A percentile compares a stretch with the other conserved stretches of the same genome.
Conservation (phyloP, 495 filamentous ascomycete species). For the Physcia stellaris region DNA sequence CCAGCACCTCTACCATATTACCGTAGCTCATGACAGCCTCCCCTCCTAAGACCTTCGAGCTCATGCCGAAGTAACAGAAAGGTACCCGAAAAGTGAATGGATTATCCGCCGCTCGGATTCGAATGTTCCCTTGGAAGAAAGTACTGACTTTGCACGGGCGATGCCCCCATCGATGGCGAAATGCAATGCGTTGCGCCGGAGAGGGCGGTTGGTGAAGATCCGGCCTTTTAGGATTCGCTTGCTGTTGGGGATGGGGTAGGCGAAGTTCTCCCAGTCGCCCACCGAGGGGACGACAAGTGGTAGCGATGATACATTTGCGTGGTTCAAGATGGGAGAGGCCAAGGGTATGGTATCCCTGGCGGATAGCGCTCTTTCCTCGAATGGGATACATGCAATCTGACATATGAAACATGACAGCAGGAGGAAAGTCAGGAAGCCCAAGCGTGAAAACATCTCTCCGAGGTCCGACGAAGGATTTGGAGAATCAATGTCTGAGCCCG, state of each 20-base stretch:
- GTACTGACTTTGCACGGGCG: too few relatives aligned
- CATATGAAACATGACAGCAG: too few relatives aligned
- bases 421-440: too few relatives aligned
- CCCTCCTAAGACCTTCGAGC: not conserved
- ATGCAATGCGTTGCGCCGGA: not conserved
- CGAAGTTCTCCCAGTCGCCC: slow-evolving; percentile 1
- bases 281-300: too few relatives aligned
- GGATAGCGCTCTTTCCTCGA: too few relatives aligned
- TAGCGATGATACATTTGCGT: too few relatives aligned
- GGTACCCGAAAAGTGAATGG: not conserved
- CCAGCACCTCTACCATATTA: not conserved
- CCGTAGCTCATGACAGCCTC: not conserved
- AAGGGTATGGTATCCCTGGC: too few relatives aligned
- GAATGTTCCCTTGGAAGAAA: not conserved
- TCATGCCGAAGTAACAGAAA: not conserved
- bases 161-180: not conserved
- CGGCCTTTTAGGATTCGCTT: slow-evolving; percentile 1
- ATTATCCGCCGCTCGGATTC: not conserved
- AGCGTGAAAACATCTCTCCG: too few relatives aligned
- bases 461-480: too few relatives aligned
- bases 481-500: too few relatives aligned
- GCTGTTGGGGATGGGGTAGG: not conserved
- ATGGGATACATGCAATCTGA: too few relatives aligned
- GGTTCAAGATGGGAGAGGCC: too few relatives aligned
- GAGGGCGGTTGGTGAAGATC: not conserved